These are phyloP conservation scores for Colletotrichum sp. DNA, from an alignment of 2,329 filamentous ascomycete genomes.

Conservation along the genomic window DNA sequence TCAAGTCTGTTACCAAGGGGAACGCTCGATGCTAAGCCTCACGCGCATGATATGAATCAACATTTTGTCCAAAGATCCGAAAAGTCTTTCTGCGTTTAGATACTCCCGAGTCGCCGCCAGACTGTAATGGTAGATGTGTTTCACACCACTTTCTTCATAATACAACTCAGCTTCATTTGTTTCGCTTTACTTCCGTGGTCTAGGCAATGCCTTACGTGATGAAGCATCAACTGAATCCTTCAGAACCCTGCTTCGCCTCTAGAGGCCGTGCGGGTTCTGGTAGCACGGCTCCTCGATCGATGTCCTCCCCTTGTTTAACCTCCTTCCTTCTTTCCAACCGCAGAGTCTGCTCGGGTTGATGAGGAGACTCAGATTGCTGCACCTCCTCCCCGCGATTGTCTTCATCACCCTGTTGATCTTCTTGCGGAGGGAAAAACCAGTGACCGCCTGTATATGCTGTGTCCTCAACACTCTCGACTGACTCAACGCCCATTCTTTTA, in stretches of 20 bases:
- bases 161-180: neutral
- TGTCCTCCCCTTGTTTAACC: neutral
- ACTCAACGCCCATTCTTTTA: conserved; percentile 12
- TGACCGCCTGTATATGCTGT: neutral
- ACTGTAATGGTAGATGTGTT: neutral
- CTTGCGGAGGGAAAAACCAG: neutral
- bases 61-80: neutral
- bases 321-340: rapidly evolving
- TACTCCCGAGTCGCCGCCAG: neutral
- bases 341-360: neutral
- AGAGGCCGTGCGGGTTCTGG: neutral
- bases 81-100: neutral
- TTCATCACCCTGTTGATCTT: neutral
- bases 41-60: neutral
- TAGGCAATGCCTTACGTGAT: neutral
- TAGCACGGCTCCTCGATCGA: neutral
- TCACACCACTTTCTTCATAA: neutral
- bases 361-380: no score
- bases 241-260: neutral
- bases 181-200: neutral
- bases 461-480: conserved; percentile 3
- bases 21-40: neutral
- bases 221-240: neutral
- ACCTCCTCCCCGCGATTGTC: neutral
- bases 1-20: neutral